These are phyloP conservation scores for Amorphotheca resinae DNA, from an alignment of 495 filamentous ascomycete genomes.

Conservation along the genomic window DNA sequence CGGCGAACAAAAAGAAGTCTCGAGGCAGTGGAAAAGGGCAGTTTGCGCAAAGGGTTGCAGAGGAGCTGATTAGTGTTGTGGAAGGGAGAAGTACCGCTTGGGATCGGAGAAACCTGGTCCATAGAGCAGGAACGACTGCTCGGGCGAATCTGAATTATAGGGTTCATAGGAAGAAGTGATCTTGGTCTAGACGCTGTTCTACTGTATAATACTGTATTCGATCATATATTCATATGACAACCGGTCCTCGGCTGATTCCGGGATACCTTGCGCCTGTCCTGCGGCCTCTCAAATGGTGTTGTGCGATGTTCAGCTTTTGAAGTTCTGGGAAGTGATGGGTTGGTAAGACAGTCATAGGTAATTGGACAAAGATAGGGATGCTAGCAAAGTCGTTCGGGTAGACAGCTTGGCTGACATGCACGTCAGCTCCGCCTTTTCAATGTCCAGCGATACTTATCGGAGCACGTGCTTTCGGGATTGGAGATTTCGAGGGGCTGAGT, in stretches of 20 bases:
- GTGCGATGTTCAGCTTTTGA: no score
- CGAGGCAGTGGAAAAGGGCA: slow-evolving; percentile 45
- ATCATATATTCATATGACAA: neutral
- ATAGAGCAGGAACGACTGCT: slow-evolving; percentile 59
- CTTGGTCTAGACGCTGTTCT: neutral
- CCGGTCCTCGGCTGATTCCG: neutral
- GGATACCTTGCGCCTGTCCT: no score
- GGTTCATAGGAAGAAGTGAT: slow-evolving; percentile 7
- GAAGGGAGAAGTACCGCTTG: slow-evolving; percentile 76
- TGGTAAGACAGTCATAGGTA: no score
- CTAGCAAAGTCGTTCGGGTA: no score
- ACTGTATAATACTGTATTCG: slow-evolving; percentile 16
- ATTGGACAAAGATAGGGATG: no score
- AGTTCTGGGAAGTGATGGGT: no score
- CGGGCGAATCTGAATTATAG: slow-evolving; percentile 53
- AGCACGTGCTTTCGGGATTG: slow-evolving; percentile 3
- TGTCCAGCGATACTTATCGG: neutral
- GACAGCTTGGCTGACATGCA: no score
- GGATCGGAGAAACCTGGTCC: slow-evolving; percentile 60
- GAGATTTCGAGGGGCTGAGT: neutral
- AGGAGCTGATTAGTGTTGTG: slow-evolving; percentile 77
- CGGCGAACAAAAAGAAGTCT: slow-evolving; percentile 56
- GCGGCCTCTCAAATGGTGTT: no score
- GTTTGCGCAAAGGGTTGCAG: slow-evolving; percentile 69
- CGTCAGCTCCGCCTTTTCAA: no score